Evolutionary conservation across 2,329 filamentous ascomycete genomes (phyloP), one percentile per base, ranked within the genome.

Genomic region (Coleophoma eucalyptorum): DNA sequence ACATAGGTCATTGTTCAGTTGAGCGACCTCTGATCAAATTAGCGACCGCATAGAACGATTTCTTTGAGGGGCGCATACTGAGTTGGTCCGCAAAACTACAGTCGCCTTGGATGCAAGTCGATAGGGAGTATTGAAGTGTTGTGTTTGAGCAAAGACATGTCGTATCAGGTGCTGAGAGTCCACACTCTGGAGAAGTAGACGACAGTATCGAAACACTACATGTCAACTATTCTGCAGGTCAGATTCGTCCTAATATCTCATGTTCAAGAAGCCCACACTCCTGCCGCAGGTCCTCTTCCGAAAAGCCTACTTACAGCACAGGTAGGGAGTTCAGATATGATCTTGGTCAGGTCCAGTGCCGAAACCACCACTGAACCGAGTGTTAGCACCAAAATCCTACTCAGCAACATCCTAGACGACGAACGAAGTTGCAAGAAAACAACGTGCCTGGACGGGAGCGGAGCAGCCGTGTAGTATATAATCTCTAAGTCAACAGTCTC

Each of bases 61-160:
- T 7, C 1, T 5, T n/a, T 10, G 42, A n/a, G 42, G 20, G 42
- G n/a, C 15, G 4, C 20, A 11, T 44, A 32, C 42, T 13, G 16
- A 44, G 26, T 18, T 44, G 42, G n/a, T 44, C 21, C 10, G 42
- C 16, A 16, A 33, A 44, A 44, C 31, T 44, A 26, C 26, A 44
- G 4, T 15, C 11, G 10, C 42, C 42, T 33, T 44, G 42, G 19
- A 44, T 33, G 31, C 21, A 33, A 26, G 42, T n/a, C 4, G 42
- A 44, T 16, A 33, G 10, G 12, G 42, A 44, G 31, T 31, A 26
- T 44, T 44, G 42, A 15, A 44, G 16, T 13, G 42, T 44, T 12
- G 42, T 44, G 26, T 44, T 44, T 11, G 42, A 44, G 26, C 42
- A 44, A 31, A 44, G 42, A 11, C 42, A 44, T 5, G 42, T 44